phyloP scores from a whole-genome alignment of 2,329 filamentous ascomycete genomes.

The Trichoderma hamatum region DNA sequence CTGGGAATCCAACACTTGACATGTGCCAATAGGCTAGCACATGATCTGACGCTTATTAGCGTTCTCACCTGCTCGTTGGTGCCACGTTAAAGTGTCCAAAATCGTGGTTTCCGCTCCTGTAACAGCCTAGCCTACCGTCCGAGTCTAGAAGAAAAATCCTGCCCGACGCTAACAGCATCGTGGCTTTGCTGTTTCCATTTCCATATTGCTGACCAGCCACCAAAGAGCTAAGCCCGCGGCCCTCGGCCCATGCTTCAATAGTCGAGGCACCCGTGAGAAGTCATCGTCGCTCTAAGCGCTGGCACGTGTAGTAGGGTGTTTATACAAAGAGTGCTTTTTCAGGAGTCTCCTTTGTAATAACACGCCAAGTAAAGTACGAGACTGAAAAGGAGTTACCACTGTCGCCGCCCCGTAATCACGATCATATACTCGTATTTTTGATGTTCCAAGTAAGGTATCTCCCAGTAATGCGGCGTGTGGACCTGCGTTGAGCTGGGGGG shows the following conservation, averaged over 20 bases:
- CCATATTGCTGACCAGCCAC: conserved; percentile 5
- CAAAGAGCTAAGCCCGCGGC: neutral
- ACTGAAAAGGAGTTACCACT: neutral
- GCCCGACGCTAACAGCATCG: neutral
- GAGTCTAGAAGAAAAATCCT: neutral
- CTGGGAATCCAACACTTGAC: neutral
- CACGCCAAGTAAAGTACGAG: neutral
- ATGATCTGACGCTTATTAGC: neutral
- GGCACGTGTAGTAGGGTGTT: neutral
- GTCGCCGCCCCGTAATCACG: neutral
- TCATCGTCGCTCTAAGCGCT: neutral
- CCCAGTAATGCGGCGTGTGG: neutral
- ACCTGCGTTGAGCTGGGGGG: neutral
- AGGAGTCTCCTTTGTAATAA: neutral
- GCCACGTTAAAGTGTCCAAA: neutral
- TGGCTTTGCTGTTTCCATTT: neutral
- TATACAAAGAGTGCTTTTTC: neutral
- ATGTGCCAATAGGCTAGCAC: neutral
- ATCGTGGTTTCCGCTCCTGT: neutral
- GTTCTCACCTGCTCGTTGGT: neutral
- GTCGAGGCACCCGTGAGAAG: neutral
- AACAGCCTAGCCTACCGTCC: neutral
- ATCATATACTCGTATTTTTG: neutral
- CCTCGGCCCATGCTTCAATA: neutral
- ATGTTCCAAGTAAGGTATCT: neutral